phyloP scores from a whole-genome alignment of 371 early-diverging fungal species.

The Circinella minor region DNA sequence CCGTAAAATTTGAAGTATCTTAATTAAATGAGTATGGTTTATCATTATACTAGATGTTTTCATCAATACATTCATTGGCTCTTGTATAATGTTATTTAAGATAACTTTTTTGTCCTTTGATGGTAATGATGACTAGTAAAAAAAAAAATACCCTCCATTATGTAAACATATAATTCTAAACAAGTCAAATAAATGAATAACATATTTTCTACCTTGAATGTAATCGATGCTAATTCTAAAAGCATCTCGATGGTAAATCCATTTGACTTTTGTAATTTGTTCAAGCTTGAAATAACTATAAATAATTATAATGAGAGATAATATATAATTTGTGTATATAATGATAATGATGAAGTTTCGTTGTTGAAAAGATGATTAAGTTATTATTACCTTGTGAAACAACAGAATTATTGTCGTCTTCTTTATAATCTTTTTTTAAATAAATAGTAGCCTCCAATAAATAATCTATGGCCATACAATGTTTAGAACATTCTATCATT shows the following conservation, averaged over 20 bases:
- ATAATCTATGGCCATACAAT: conserved; percentile 7
- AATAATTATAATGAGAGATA: no score
- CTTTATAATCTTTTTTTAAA: background rate
- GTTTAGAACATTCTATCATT: conserved; percentile 4
- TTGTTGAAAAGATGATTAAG: no score
- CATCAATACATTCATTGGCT: background rate
- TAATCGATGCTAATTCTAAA: background rate
- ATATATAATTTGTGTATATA: no score
- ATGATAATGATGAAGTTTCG: no score
- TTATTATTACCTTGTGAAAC: background rate
- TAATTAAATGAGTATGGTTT: background rate
- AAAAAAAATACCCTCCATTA: background rate
- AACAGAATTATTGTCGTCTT: background rate
- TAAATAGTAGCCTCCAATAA: background rate
- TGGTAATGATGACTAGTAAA: background rate
- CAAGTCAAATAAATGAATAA: background rate
- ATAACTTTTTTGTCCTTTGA: background rate
- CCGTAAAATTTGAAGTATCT: background rate
- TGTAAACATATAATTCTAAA: background rate
- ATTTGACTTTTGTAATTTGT: background rate
- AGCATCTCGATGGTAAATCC: background rate
- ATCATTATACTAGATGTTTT: background rate
- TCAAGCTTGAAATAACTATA: background rate
- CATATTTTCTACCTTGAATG: background rate
- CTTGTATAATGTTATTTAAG: background rate